Evolutionary conservation across 768 basidiomycete species (phyloP), one percentile per base, ranked within the genome.

Genomic region (Pleurotus djamor): DNA sequence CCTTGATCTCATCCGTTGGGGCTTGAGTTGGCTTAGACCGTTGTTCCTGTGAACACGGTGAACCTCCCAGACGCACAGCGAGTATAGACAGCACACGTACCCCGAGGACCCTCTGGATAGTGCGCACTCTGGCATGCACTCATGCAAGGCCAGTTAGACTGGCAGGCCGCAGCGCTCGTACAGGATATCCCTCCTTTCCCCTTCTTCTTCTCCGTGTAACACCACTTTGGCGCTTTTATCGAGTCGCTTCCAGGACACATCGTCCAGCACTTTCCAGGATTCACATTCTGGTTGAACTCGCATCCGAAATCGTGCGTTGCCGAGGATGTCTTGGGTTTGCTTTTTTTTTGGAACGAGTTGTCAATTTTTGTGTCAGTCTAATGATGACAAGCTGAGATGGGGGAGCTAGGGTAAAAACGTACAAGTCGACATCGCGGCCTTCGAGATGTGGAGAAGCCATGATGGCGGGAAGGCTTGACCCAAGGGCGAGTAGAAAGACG

Each of bases 81-180:
- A 41, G n/a, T 41, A n/a, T 10, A n/a, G 38, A 41, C 34, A 35
- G n/a, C 14, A 33, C 6, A 13, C 49, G 16, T 36, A 52, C 51
- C 51, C 37, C 51, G 34, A 21, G 51, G 51, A 7, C 51, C 51
- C 34, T 52, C 51, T 9, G 51, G 51, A 52, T 52, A 52, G 51
- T 52, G 37, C 34, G 35, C 37, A 0, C 34, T 35, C n/a, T 35
- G 34, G 14, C 51, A 52, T 3, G 51, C 34, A 35, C 51, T 38
- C n/a, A 52, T 36, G 37, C 51, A 52, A 12, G 51, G 51, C 51
- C 33, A 52, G 34, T 52, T 35, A 7, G n/a, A 36, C 34, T 14
- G 16, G 37, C 51, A 52, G 1, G n/a, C 51, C 3, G 51, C 51
- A 35, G 51, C 51, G 28, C 37, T 52, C 13, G 34, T 52, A 12